Evolutionary conservation across 1,139 yeast genomes (phyloP).

Genomic region (Yamadazyma epiphylla): DNA sequence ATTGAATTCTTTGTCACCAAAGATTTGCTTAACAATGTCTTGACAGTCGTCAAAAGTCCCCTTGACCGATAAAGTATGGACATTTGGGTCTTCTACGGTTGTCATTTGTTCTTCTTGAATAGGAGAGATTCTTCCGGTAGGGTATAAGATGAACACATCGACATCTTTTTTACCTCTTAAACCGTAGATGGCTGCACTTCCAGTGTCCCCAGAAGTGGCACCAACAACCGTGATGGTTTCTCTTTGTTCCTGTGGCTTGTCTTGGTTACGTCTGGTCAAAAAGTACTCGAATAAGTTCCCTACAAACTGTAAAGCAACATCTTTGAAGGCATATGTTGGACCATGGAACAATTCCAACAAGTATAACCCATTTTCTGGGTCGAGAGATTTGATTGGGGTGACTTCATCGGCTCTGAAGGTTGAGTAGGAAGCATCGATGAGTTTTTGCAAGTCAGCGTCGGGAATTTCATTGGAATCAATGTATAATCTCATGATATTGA

Average conservation of each 20-base stretch:
- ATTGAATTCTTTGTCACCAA: slow-evolving; percentile 86
- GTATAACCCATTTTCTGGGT: slow-evolving; percentile 52
- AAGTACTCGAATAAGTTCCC: slow-evolving; percentile 95
- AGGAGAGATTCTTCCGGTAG: slow-evolving; percentile 96
- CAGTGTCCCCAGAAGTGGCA: slow-evolving; percentile 98
- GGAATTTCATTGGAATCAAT: slow-evolving; percentile 70
- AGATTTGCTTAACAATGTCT: slow-evolving; percentile 88
- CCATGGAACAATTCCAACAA: slow-evolving; percentile 95
- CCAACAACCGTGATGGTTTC: slow-evolving; percentile 94
- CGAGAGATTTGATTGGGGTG: slow-evolving; percentile 72
- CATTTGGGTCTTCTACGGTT: slow-evolving; percentile 90
- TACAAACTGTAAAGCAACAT: slow-evolving; percentile 95
- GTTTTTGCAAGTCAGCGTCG: slow-evolving; percentile 55
- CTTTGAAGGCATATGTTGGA: slow-evolving; percentile 98
- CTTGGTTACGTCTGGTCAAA: slow-evolving; percentile 69
- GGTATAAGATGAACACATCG: slow-evolving; percentile 90
- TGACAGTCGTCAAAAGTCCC: slow-evolving; percentile 99
- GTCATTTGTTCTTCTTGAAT: slow-evolving; percentile 99
- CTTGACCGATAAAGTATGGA: slow-evolving; percentile 88
- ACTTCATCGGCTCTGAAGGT: slow-evolving; percentile 84
- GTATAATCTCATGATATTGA: slow-evolving; percentile 78
- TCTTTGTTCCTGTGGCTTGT: slow-evolving; percentile 55
- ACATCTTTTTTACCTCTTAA: slow-evolving; percentile 95
- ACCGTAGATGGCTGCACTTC: slow-evolving; percentile 98
- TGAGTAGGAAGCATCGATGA: slow-evolving; percentile 72